Percentiles rank a stretch among this genome's conserved stretches.
These are phyloP conservation scores for Hyaloscypha bicolor DNA, from an alignment of 495 filamentous ascomycete species.

Conservation along the genomic window DNA sequence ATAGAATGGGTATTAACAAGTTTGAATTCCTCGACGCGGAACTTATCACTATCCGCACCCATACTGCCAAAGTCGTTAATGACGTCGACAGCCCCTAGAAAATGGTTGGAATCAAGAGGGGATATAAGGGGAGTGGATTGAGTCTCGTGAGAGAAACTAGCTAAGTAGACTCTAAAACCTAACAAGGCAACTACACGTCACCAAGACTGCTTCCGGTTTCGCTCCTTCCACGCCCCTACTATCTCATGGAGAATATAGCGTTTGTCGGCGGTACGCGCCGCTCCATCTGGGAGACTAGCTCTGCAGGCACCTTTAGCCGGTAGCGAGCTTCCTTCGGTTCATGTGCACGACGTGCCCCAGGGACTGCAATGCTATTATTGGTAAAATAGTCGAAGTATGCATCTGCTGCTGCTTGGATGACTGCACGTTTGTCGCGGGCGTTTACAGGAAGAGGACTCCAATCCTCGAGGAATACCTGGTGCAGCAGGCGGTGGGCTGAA, in stretches of 20 bases:
- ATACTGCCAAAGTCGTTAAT: not conserved
- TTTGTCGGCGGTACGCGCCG: not conserved
- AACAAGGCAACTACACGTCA: no score
- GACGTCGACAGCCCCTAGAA: slow-evolving; percentile 13
- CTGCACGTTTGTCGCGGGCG: not conserved
- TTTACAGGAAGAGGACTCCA: slow-evolving; percentile 1
- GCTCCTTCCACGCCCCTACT: no score
- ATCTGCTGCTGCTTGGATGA: slow-evolving; percentile 16
- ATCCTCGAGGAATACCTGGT: not conserved
- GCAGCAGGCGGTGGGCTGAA: not conserved
- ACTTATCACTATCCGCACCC: slow-evolving; percentile 7
- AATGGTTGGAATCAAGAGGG: no score
- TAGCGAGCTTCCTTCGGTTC: slow-evolving; percentile 1
- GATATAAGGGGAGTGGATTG: no score
- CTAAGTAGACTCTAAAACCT: no score
- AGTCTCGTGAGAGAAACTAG: no score
- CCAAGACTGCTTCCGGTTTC: no score
- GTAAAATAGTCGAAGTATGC: slow-evolving; percentile 10
- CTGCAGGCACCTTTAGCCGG: not conserved
- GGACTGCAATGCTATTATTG: slow-evolving; percentile 4
- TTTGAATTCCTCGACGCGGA: slow-evolving; percentile 12
- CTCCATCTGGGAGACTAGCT: not conserved
- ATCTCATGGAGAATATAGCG: slow-evolving; percentile 18
- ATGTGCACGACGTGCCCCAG: slow-evolving; percentile 14
- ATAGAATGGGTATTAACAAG: not conserved